A percentile compares a stretch with the other conserved stretches of the same genome.
Evolutionary conservation across 2,329 filamentous ascomycete genomes (phyloP).

Genomic region (Ascochyta viciae-villosae): DNA sequence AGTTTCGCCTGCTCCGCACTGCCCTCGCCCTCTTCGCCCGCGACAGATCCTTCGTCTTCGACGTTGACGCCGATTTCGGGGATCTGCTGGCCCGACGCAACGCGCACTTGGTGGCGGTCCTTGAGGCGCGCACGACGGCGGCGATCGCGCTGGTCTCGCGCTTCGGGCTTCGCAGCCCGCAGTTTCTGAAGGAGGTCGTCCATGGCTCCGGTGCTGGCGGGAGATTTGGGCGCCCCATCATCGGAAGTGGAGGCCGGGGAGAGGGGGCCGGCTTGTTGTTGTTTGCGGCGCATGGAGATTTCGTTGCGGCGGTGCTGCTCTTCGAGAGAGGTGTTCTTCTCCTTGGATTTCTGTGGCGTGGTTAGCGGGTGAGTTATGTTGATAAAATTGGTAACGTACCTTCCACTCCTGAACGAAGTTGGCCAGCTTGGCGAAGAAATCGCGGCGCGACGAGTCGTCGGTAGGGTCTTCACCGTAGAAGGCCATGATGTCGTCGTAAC

Average conservation of each 20-base stretch:
- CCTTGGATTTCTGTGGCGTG: slow-evolving; percentile 74
- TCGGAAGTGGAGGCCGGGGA: slow-evolving; percentile 64
- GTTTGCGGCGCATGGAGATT: slow-evolving; percentile 88
- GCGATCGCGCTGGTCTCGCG: slow-evolving; percentile 86
- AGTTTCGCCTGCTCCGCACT: slow-evolving; percentile 56
- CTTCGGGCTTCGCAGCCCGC: slow-evolving; percentile 88
- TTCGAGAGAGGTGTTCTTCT: slow-evolving; percentile 88
- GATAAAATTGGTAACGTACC: slow-evolving; percentile 53
- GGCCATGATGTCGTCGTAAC: slow-evolving; percentile 93
- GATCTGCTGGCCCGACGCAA: slow-evolving; percentile 89
- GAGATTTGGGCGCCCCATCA: slow-evolving; percentile 58
- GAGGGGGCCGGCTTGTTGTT: slow-evolving; percentile 22
- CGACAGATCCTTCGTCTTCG: slow-evolving; percentile 50
- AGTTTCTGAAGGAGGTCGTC: slow-evolving; percentile 94
- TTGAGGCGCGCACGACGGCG: slow-evolving; percentile 86
- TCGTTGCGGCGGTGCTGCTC: slow-evolving; percentile 86
- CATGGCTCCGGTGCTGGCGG: slow-evolving; percentile 88
- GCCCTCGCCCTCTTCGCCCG: slow-evolving; percentile 21
- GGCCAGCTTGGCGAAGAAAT: slow-evolving; percentile 95
- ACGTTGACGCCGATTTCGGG: slow-evolving; percentile 71
- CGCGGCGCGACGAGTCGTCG: slow-evolving; percentile 90
- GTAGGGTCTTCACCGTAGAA: slow-evolving; percentile 94
- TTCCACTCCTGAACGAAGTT: slow-evolving; percentile 93
- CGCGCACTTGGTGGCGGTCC: slow-evolving; percentile 86
- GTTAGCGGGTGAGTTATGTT: slow-evolving; percentile 7